These are phyloP conservation scores for Hypocreales sp. DNA, from an alignment of 2,329 filamentous ascomycete species.

Conservation along the genomic window DNA sequence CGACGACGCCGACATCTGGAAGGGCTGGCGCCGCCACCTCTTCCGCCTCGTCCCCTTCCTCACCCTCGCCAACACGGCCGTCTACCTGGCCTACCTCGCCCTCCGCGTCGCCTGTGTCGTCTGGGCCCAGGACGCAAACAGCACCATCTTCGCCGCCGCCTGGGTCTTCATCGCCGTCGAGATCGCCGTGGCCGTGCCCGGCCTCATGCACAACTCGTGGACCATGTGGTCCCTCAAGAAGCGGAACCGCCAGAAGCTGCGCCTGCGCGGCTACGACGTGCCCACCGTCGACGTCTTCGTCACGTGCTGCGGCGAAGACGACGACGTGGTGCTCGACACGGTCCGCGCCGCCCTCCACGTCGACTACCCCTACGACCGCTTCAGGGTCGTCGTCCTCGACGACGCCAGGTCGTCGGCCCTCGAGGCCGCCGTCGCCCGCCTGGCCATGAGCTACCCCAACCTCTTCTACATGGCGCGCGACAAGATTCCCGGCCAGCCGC, in stretches of 20 bases:
- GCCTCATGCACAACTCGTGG: conserved; percentile 41
- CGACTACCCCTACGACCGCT: conserved; percentile 37
- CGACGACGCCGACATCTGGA: conserved; percentile 26
- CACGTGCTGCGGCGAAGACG: conserved; percentile 41
- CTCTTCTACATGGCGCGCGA: conserved; percentile 36
- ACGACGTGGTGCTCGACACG: conserved; percentile 40
- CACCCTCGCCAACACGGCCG: conserved; percentile 22
- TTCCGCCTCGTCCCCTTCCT: conserved; percentile 22
- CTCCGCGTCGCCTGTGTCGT: conserved; percentile 36
- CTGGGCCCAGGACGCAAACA: conserved; percentile 27
- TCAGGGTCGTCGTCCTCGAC: conserved; percentile 39
- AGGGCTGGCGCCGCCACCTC: conserved; percentile 25
- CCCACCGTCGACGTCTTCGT: conserved; percentile 42
- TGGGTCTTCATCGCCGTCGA: conserved; percentile 44
- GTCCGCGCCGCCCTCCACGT: conserved; percentile 35
- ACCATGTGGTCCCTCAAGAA: conserved; percentile 41
- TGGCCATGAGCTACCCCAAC: conserved; percentile 27
- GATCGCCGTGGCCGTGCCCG: conserved; percentile 34
- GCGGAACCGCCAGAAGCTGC: conserved; percentile 34
- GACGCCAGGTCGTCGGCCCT: conserved; percentile 33
- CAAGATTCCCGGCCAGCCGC: conserved; percentile 29
- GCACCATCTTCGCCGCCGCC: conserved; percentile 28
- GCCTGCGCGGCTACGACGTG: conserved; percentile 29
- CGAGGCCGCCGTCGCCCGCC: conserved; percentile 19
- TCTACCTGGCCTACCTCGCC: conserved; percentile 33